Percentiles rank a stretch among this genome's conserved stretches.
Conservation (phyloP, 441 rosid species). For the Euphorbia corollata region DNA sequence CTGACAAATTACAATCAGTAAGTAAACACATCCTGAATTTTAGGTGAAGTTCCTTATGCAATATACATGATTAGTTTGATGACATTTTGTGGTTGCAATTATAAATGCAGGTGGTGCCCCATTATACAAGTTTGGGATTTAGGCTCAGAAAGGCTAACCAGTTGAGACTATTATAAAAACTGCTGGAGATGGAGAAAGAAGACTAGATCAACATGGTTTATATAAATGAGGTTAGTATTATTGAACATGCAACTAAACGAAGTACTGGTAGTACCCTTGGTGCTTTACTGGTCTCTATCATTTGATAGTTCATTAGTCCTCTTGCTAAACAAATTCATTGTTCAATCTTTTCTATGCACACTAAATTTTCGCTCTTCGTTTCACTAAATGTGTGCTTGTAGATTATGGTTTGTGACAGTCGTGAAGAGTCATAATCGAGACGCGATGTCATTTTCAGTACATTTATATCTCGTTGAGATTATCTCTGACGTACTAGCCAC, state of each 20-base stretch:
- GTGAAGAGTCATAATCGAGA: not conserved
- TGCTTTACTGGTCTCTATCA: not conserved
- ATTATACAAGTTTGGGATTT: not conserved
- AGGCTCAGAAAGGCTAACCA: constrained; percentile 4
- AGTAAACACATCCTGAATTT: not conserved
- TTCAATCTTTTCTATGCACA: not conserved
- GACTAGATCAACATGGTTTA: not conserved
- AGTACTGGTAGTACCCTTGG: not conserved
- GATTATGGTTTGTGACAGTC: not conserved
- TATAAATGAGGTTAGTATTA: constrained; percentile 22
- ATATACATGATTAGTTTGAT: not conserved
- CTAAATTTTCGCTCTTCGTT: not conserved
- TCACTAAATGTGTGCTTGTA: not conserved
- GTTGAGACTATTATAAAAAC: constrained; percentile 13
- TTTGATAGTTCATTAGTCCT: not conserved
- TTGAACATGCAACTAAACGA: constrained; percentile 3
- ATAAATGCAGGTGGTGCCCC: constrained; percentile 13
- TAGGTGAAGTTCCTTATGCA: not conserved
- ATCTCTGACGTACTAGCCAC: constrained; percentile 3
- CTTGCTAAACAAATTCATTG: not conserved
- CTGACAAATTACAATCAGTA: constrained; percentile 5
- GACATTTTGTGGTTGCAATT: constrained; percentile 4
- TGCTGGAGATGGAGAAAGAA: constrained; percentile 12
- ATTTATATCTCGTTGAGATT: not conserved
- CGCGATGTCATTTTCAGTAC: not conserved